These are phyloP conservation scores for Closterium sp. DNA, from an alignment of 139 green algal genomes.

Conservation along the genomic window DNA sequence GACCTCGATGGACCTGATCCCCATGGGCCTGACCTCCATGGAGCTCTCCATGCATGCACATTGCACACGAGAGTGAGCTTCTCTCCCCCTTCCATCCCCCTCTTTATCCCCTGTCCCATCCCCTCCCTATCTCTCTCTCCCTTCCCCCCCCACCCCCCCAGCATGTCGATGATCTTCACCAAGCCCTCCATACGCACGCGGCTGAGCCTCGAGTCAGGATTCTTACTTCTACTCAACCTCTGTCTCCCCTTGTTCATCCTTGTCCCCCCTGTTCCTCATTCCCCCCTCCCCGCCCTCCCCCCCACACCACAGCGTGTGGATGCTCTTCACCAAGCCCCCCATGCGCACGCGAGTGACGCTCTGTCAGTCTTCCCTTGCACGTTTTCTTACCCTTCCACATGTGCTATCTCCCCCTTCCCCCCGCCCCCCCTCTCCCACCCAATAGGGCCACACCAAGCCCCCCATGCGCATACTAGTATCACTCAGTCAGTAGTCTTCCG, in stretches of 20 bases:
- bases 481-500: too few species aligned
- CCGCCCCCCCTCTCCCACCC: not conserved
- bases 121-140: too few species aligned
- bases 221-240: conserved; percentile 88
- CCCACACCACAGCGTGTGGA: conserved; percentile 83
- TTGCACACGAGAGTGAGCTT: not conserved
- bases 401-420: not conserved
- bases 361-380: too few species aligned
- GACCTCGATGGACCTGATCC: too few species aligned
- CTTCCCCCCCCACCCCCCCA: conserved; percentile 34
- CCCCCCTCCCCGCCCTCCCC: not conserved
- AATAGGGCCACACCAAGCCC: not conserved
- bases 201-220: conserved; percentile 97
- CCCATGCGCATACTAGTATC: too few species aligned
- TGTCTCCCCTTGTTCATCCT: not conserved
- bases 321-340: conserved; percentile 99
- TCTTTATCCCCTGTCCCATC: too few species aligned
- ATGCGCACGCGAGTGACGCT: conserved; percentile 95
- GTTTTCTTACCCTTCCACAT: not conserved
- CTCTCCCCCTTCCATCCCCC: not conserved
- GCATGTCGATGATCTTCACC: conserved; percentile 98
- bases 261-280: not conserved
- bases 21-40: too few species aligned
- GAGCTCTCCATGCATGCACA: too few species aligned
- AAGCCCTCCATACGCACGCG: conserved; percentile 95